A percentile compares a stretch with the other conserved stretches of the same genome.
phyloP scores from a whole-genome alignment of 495 filamentous ascomycete genomes.

The Penicillium diatomitis region DNA sequence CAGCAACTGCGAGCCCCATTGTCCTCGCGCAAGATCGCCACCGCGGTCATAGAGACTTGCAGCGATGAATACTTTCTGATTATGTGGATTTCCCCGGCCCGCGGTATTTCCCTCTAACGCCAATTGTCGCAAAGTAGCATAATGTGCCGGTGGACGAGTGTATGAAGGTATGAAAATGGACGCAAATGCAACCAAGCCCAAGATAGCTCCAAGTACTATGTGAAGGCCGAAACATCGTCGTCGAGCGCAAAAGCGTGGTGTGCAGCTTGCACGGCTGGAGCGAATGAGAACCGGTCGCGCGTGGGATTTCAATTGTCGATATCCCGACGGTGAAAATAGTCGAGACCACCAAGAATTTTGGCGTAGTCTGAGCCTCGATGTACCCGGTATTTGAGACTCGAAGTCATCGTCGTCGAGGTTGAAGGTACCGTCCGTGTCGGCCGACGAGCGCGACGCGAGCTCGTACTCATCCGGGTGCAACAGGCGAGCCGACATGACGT shows the following conservation, averaged over 20 bases:
- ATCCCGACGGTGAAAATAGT: constrained; percentile 24
- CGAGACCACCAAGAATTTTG: constrained; percentile 20
- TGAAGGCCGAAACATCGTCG: constrained; percentile 57
- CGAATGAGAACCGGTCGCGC: constrained; percentile 19
- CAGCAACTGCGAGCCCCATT: constrained; percentile 57
- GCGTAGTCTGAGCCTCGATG: constrained; percentile 14
- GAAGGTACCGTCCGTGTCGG: constrained; percentile 38
- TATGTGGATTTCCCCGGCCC: constrained; percentile 52
- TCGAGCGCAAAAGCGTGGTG: constrained; percentile 41
- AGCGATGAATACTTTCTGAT: constrained; percentile 68
- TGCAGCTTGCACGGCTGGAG: constrained; percentile 18
- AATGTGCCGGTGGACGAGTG: constrained; percentile 43
- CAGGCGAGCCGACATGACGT: constrained; percentile 33
- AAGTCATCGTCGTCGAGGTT: constrained; percentile 43
- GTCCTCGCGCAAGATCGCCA: constrained; percentile 48
- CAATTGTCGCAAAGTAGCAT: constrained; percentile 29
- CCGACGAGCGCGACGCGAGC: constrained; percentile 33
- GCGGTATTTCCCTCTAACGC: constrained; percentile 24
- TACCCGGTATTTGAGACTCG: constrained; percentile 32
- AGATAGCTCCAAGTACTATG: constrained; percentile 57
- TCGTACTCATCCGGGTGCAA: constrained; percentile 40
- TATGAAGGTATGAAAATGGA: constrained; percentile 53
- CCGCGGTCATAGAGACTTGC: constrained; percentile 61
- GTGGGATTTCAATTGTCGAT: constrained; percentile 23
- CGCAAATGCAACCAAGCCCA: constrained; percentile 44